Evolutionary conservation across 2,329 filamentous ascomycete genomes (phyloP), one percentile per base, ranked within the genome.

Genomic region (Microthyrium microscopicum): DNA sequence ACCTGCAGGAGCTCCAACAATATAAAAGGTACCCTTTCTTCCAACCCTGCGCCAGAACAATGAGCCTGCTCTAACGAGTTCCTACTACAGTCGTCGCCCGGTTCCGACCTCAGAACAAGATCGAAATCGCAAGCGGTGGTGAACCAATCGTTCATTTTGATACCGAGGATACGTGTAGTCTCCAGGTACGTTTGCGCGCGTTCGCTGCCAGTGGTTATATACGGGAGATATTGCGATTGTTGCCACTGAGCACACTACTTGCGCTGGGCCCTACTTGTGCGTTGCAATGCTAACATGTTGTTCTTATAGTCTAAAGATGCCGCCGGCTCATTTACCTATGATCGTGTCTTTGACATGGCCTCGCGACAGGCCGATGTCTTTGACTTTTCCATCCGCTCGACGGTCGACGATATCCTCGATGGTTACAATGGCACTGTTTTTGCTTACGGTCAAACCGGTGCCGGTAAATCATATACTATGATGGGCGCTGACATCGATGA

Each of bases 351-450:
- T 62, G 83, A 82, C 54, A 95, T 93, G 81, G 66, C 69, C 57
- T 89, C 82, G 50, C 73, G 73, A 49, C 89, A 98, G 60, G 66
- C 72, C 50, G 85, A 95, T 58, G 84, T 98, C 49, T 98, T 98
- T 62, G 82, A 95, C 58, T 98, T 89, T 62, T 95, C 89, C 26
- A 95, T 98, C 56, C 77, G 80, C 43, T 73, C 82, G 18, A 95
- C 89, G 15, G 89, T 98, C 45, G 87, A 95, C 61, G 89, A 95
- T 55, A 94, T 98, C 45, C 69, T 98, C 44, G 93, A 95, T 59
- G 89, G 89, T 43, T 98, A 98, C 70, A 98, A 98, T 62, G 89
- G 87, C 52, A 95, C 87, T 11, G 87, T 98, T 45, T 95, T 98
- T 49, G 89, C 89, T 41, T 98, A 98, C 55, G 89, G 89, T 44